These are phyloP conservation scores for Aspergillus neoniger DNA, from an alignment of 2,329 filamentous ascomycete species.

Conservation along the genomic window DNA sequence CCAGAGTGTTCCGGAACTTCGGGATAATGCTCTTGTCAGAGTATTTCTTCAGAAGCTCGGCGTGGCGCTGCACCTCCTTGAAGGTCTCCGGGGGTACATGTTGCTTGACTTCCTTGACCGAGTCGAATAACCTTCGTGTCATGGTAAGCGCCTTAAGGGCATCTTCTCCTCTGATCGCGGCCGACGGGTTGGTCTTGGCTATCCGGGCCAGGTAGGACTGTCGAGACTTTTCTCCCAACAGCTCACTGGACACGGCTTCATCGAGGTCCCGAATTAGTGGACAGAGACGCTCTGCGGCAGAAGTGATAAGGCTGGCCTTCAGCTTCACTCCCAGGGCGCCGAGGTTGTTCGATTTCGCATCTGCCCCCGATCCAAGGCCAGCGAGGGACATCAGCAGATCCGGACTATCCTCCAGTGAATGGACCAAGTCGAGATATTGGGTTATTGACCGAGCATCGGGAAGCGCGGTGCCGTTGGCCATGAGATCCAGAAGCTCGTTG, in stretches of 20 bases:
- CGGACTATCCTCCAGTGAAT: slow-evolving; percentile 28
- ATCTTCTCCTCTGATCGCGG: slow-evolving; percentile 13
- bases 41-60: slow-evolving; percentile 33
- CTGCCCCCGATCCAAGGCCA: slow-evolving; percentile 26
- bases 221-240: not conserved
- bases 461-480: slow-evolving; percentile 46
- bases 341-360: slow-evolving; percentile 19
- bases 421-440: slow-evolving; percentile 33
- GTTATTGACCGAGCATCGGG: slow-evolving; percentile 34
- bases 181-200: not conserved
- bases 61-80: slow-evolving; percentile 26
- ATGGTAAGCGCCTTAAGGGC: slow-evolving; percentile 28
- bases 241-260: slow-evolving; percentile 28
- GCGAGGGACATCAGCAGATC: slow-evolving; percentile 31
- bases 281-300: slow-evolving; percentile 28
- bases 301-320: slow-evolving; percentile 26
- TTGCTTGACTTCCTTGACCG: slow-evolving; percentile 27
- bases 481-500: slow-evolving; percentile 64
- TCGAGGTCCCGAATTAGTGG: slow-evolving; percentile 32
- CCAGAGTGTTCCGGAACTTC: slow-evolving; percentile 13
- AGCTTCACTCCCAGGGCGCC: slow-evolving; percentile 29
- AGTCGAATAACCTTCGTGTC: slow-evolving; percentile 39
- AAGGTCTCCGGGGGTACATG: slow-evolving; percentile 22
- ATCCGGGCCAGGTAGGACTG: not conserved
- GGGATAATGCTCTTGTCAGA: slow-evolving; percentile 26